Base-by-base conservation (phyloP, 306 rosid species). In the Adenanthera pavonina region DNA sequence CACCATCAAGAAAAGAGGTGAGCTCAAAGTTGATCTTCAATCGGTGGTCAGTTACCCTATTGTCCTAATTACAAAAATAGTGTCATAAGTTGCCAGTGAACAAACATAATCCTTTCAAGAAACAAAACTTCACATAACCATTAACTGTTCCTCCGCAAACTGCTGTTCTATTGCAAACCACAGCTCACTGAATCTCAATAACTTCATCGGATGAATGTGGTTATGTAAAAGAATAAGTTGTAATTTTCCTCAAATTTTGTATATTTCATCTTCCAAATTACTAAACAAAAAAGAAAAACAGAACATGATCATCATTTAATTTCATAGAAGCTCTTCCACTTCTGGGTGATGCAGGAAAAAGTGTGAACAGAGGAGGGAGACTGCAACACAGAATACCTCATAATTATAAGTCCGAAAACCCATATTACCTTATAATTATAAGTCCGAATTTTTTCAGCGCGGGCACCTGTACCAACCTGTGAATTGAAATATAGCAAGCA, bases 401-500 rank as follows among this genome's bases (percentile, higher is more conserved):
- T 65, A 95, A 78, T 95, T 95, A 81, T 93, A 95, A 2, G 99
- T 93, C 75, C 98, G 88, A 38, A 95, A 25, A 25, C 30, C 30
- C 30, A 25, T 25, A 25, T 25, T 25, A 25, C 30, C 98, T 95
- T 93, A 84, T 65, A 95, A 78, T 95, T 95, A 81, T 93, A 95
- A 2, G 99, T 93, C 75, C 98, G 88, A 38, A 95, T 95, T 87
- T 95, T 95, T 87, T 95, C 99, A 46, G 99, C 85, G 68, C 98
- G 98, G 19, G 97, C 92, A 74, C 99, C 99, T 11, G 99, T 93
- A 53, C 99, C 99, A 46, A 95, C 96, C 99, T 95, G 92, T 80
- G 87, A 69, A 62, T 54, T 43, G 60, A 71, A 61, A 83, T 6
- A 75, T 44, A 17, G 41, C 54, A 43, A 68, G 78, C 13, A 67